These are phyloP conservation scores for Mortierella sp. DNA, from an alignment of 371 early-diverging fungal genomes.

Conservation along the genomic window DNA sequence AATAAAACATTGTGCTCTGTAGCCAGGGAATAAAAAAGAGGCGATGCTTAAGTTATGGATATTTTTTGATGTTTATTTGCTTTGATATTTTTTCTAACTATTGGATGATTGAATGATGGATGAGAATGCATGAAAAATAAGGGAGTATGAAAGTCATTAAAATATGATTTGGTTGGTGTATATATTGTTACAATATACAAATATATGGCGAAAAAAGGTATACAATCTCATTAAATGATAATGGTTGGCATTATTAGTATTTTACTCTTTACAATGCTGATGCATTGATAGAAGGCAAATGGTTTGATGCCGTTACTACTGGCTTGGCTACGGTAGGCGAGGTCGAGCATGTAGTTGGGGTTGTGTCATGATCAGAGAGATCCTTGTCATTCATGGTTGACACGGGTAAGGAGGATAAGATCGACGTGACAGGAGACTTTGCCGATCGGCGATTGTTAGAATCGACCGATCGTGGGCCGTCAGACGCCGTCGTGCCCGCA, in stretches of 20 bases:
- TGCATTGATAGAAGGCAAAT: slow-evolving; percentile 1
- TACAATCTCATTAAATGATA: background rate
- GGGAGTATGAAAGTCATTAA: background rate
- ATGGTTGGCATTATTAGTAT: background rate
- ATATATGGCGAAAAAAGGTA: background rate
- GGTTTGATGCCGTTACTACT: background rate
- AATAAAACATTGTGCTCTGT: background rate
- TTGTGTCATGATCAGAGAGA: slow-evolving; percentile 18
- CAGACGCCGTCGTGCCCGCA: background rate
- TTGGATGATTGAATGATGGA: background rate
- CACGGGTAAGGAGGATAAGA: slow-evolving; percentile 11
- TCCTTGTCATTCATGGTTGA: slow-evolving; percentile 18
- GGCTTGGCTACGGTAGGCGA: slow-evolving; percentile 9
- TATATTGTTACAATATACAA: background rate
- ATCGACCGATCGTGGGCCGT: background rate
- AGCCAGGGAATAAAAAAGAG: no score
- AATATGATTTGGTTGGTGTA: background rate
- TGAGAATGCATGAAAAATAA: background rate
- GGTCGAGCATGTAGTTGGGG: slow-evolving; percentile 17
- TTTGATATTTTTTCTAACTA: background rate
- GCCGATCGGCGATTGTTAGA: background rate
- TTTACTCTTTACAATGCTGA: background rate
- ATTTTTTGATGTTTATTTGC: background rate
- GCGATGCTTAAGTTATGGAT: no score
- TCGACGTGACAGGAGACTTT: slow-evolving; percentile 13